Evolutionary conservation across 768 basidiomycete genomes (phyloP).

Genomic region (Melanogaster broomeanus): DNA sequence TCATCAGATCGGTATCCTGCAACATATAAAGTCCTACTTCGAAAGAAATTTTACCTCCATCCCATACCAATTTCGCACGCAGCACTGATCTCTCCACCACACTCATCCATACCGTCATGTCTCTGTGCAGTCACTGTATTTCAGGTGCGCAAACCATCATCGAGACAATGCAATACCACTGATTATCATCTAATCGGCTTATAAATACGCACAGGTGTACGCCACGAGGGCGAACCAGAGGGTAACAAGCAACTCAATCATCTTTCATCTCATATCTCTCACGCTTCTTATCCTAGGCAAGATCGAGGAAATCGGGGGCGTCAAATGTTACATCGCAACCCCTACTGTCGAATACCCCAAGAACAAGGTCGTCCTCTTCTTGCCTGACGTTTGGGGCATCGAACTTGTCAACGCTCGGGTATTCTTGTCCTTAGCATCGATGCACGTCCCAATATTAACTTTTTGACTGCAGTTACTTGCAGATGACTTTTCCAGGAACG

Average conservation of each 20-base stretch:
- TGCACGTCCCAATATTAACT: not conserved
- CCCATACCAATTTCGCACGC: not conserved
- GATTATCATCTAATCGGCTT: not conserved
- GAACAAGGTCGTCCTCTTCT: conserved; percentile 53
- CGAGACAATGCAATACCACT: not conserved
- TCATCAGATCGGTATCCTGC: not conserved
- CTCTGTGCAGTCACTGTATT: conserved; percentile 57
- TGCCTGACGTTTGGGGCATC: conserved; percentile 50
- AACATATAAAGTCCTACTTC: not conserved
- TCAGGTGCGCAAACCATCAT: conserved; percentile 41
- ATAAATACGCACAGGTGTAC: conserved; percentile 40
- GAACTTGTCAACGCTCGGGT: conserved; percentile 47
- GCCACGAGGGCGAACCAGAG: conserved; percentile 49
- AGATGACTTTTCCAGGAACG: conserved; percentile 41
- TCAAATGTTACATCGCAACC: conserved; percentile 51
- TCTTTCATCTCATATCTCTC: not conserved
- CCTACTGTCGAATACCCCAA: conserved; percentile 49
- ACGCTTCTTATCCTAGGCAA: conserved; percentile 38
- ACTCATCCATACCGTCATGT: conserved; percentile 35
- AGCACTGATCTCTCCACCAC: not conserved
- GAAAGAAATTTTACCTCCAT: not conserved
- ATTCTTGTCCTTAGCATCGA: not conserved
- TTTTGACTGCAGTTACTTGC: conserved; percentile 26
- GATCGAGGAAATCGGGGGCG: conserved; percentile 46
- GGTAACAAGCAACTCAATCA: conserved; percentile 28